Conservation (phyloP, 2,329 filamentous ascomycete species). For the Fonsecaea erecta region DNA sequence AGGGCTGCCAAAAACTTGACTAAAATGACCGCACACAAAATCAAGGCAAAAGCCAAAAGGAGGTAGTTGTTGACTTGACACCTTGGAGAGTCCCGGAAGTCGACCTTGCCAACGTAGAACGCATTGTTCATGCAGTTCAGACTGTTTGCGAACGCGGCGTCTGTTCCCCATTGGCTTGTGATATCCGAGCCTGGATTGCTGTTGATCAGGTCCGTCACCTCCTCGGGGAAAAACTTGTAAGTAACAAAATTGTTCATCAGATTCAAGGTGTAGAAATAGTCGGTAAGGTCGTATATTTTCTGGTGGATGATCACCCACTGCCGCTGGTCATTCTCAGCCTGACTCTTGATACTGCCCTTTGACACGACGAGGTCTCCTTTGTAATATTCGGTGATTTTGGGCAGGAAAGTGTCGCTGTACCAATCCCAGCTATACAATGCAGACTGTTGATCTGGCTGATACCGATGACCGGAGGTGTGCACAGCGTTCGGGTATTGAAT, state of each 20-base stretch:
- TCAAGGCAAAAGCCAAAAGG: conserved; percentile 81
- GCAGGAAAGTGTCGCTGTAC: conserved; percentile 76
- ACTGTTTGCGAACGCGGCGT: conserved; percentile 63
- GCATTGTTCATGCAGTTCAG: conserved; percentile 79
- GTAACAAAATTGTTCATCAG: conserved; percentile 57
- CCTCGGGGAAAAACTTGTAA: conserved; percentile 74
- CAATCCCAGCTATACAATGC: conserved; percentile 69
- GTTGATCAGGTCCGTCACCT: conserved; percentile 70
- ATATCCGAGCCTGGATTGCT: conserved; percentile 81
- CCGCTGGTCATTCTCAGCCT: conserved; percentile 70
- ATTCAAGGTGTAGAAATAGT: conserved; percentile 82
- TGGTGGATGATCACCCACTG: conserved; percentile 80
- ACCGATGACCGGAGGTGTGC: conserved; percentile 71
- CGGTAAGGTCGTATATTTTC: conserved; percentile 83
- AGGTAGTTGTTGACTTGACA: conserved; percentile 93
- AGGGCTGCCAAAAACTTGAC: conserved; percentile 92
- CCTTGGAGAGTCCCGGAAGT: conserved; percentile 76
- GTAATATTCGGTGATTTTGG: conserved; percentile 81
- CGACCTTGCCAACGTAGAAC: conserved; percentile 80
- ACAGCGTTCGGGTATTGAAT: conserved; percentile 59
- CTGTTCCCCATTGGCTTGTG: conserved; percentile 65
- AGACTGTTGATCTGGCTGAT: conserved; percentile 61
- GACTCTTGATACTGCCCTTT: conserved; percentile 59
- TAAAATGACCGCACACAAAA: conserved; percentile 78
- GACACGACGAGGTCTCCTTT: conserved; percentile 83